Evolutionary conservation across 2,329 filamentous ascomycete species (phyloP).

Genomic region (Mycosphaerella arachidis): DNA sequence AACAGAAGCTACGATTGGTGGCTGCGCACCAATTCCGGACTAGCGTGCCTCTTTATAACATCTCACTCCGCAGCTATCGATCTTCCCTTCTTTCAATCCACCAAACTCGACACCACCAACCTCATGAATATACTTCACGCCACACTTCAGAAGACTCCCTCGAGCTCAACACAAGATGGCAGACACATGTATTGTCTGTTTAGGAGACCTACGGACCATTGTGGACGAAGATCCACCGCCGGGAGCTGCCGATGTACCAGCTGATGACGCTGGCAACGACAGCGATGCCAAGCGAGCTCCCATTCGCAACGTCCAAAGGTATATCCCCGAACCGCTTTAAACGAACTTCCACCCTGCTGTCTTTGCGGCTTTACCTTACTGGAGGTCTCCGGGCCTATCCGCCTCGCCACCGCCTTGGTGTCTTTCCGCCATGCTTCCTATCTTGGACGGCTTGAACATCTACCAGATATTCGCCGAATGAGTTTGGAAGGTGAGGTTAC

Average conservation of each 20-base stretch:
- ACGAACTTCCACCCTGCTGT: constrained; percentile 17
- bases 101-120: not conserved
- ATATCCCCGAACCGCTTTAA: constrained; percentile 25
- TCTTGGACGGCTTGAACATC: constrained; percentile 39
- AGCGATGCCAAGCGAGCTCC: constrained; percentile 25
- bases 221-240: constrained; percentile 47
- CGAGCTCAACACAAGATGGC: constrained; percentile 45
- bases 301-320: constrained; percentile 30
- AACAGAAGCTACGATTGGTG: not conserved
- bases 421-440: constrained; percentile 30
- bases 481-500: constrained; percentile 38
- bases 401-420: constrained; percentile 20
- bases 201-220: constrained; percentile 62
- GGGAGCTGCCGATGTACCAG: constrained; percentile 23
- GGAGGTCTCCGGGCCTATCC: constrained; percentile 25
- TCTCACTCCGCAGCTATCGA: constrained; percentile 11
- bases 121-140: constrained; percentile 16
- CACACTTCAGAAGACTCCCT: constrained; percentile 6
- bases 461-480: constrained; percentile 35
- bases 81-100: constrained; percentile 11
- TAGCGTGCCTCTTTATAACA: constrained; percentile 3
- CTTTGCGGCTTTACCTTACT: constrained; percentile 23
- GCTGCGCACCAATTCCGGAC: not conserved
- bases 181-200: constrained; percentile 67
- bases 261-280: constrained; percentile 22